Evolutionary conservation across 345 rosid species (phyloP).

Genomic region (Eucalyptus shirleyi): DNA sequence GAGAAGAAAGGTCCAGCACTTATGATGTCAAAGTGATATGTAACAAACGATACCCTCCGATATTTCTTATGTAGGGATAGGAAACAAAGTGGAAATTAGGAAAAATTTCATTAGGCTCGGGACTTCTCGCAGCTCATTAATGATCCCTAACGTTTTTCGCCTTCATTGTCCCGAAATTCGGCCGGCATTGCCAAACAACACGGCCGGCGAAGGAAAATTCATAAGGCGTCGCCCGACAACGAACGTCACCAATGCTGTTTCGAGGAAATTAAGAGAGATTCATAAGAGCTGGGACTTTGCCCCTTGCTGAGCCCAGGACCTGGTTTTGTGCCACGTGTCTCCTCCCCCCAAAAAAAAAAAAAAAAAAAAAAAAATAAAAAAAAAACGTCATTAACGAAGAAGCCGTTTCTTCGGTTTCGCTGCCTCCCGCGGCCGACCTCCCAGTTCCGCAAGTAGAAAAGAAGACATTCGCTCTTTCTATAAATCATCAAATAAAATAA

Average conservation of each 20-base stretch:
- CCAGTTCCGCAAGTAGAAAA: background rate
- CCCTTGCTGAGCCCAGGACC: too few species aligned
- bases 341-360: fast-evolving
- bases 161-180: background rate
- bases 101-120: background rate
- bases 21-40: background rate
- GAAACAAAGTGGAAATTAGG: background rate
- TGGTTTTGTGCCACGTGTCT: background rate
- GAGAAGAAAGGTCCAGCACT: background rate
- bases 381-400: background rate
- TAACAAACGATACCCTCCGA: background rate
- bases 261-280: background rate
- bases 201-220: background rate
- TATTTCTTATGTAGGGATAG: background rate
- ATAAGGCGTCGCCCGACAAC: background rate
- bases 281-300: background rate
- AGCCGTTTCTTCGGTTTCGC: background rate
- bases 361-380: too few species aligned
- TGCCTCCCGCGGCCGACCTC: background rate
- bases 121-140: background rate
- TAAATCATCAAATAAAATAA: background rate
- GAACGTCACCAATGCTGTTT: too few species aligned
- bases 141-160: background rate
- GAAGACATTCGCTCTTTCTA: background rate
- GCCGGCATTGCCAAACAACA: background rate